A percentile compares a stretch with the other conserved stretches of the same genome.
Conservation (phyloP, 495 filamentous ascomycete species). For the Pseudevernia furfuracea region DNA sequence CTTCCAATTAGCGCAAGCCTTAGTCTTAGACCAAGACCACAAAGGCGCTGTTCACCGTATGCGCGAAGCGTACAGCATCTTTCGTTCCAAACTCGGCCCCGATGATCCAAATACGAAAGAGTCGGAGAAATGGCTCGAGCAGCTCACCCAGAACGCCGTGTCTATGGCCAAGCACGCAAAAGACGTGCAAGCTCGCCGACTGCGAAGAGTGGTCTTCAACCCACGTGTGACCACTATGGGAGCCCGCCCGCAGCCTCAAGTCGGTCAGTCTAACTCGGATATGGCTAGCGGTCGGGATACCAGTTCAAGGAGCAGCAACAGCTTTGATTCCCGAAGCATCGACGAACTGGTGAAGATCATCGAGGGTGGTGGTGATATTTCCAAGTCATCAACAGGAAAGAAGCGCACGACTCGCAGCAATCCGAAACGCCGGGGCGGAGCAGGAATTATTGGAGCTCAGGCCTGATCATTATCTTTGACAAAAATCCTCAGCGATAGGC, state of each 20-base stretch:
- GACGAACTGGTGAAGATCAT: conserved; percentile 85
- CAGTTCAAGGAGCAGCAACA: conserved; percentile 27
- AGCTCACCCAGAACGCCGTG: conserved; percentile 90
- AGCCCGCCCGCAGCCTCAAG: conserved; percentile 37
- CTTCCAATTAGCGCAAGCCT: conserved; percentile 92
- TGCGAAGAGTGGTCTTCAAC: conserved; percentile 52
- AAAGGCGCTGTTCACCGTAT: conserved; percentile 85
- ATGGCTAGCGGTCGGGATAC: conserved; percentile 38
- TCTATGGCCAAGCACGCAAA: conserved; percentile 87
- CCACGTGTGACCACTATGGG: conserved; percentile 44
- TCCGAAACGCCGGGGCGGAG: conserved; percentile 59
- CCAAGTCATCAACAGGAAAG: conserved; percentile 54
- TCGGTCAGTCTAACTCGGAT: conserved; percentile 47
- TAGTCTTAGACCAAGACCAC: conserved; percentile 86
- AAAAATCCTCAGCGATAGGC: background rate
- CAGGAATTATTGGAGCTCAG: conserved; percentile 9
- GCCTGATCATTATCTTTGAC: background rate
- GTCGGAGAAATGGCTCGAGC: conserved; percentile 88
- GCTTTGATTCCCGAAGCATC: conserved; percentile 65
- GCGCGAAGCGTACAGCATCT: conserved; percentile 93
- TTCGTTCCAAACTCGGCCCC: conserved; percentile 72
- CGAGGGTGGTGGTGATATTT: conserved; percentile 58
- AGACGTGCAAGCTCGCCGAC: conserved; percentile 63
- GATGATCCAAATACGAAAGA: conserved; percentile 95
- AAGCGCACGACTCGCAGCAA: conserved; percentile 62